phyloP scores from a whole-genome alignment of 352 stramenopile genomes.

The Phytopythium ostracodes region DNA sequence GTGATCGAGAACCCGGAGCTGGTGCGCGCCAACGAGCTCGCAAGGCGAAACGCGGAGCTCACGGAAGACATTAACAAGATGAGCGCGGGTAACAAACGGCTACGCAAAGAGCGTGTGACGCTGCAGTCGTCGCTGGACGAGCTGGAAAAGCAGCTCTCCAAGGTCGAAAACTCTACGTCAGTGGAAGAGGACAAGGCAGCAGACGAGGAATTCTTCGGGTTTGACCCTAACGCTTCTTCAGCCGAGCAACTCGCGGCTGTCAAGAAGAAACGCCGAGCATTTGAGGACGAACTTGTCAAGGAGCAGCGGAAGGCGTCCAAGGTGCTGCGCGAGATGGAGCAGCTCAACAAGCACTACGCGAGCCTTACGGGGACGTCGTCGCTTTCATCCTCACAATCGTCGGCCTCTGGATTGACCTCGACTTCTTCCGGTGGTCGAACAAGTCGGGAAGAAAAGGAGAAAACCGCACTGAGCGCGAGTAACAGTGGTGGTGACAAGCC shows the following conservation, averaged over 20 bases:
- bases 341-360: conserved; percentile 72
- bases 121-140: conserved; percentile 67
- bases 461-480: conserved; percentile 19
- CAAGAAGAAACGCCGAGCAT: conserved; percentile 62
- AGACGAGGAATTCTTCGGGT: conserved; percentile 74
- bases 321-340: conserved; percentile 82
- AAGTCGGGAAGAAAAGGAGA: conserved; percentile 15
- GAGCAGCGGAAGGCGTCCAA: conserved; percentile 70
- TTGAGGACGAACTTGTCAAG: conserved; percentile 80
- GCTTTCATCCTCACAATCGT: conserved; percentile 35
- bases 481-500: conserved; percentile 21
- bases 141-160: conserved; percentile 59
- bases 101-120: conserved; percentile 73
- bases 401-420: conserved; percentile 17
- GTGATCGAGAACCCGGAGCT: conserved; percentile 79
- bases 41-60: conserved; percentile 65
- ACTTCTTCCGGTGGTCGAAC: conserved; percentile 4
- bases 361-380: conserved; percentile 33
- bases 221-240: conserved; percentile 56
- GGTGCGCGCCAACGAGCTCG: conserved; percentile 68
- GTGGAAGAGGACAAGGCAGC: conserved; percentile 56
- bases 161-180: conserved; percentile 44
- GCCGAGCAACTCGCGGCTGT: conserved; percentile 53
- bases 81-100: conserved; percentile 75
- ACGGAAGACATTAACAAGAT: conserved; percentile 85